Percentiles rank a stretch among this genome's conserved stretches.
Conservation (phyloP, 1,284 basidiomycete species). For the Cutaneotrichosporon mucoides region DNA sequence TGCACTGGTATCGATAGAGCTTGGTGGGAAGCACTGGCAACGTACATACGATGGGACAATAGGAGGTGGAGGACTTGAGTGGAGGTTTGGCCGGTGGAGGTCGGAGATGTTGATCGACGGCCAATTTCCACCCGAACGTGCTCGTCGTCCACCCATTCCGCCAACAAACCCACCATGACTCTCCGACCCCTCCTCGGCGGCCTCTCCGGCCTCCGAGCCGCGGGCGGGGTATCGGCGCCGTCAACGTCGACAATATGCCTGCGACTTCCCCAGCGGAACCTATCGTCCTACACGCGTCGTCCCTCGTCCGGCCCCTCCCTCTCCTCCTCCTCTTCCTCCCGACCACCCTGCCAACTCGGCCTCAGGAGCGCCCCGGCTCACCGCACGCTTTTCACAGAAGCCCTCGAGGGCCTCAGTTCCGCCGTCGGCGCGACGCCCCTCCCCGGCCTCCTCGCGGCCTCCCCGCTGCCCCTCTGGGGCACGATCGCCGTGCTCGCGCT, state of each 20-base stretch:
- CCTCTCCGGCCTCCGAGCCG: neutral
- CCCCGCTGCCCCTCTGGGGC: neutral
- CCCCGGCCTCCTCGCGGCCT: neutral
- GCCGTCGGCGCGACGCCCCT: neutral
- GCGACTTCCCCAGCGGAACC: neutral
- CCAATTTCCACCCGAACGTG: neutral
- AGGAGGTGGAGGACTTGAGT: neutral
- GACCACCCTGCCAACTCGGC: no score
- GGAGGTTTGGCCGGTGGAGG: neutral
- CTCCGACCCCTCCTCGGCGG: neutral
- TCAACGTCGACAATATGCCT: neutral
- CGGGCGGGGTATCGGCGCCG: neutral
- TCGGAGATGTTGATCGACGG: neutral
- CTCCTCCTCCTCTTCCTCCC: neutral
- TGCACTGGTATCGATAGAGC: neutral
- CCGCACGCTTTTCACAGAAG: neutral
- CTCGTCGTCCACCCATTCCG: neutral
- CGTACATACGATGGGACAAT: no score
- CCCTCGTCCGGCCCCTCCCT: neutral
- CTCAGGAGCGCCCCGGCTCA: neutral
- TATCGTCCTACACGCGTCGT: neutral
- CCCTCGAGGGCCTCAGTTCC: neutral
- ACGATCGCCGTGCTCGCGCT: conserved; percentile 40
- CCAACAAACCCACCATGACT: neutral
- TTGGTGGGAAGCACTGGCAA: no score